phyloP scores from a whole-genome alignment of 1,139 yeast genomes.

The Taphrina wiesneri region DNA sequence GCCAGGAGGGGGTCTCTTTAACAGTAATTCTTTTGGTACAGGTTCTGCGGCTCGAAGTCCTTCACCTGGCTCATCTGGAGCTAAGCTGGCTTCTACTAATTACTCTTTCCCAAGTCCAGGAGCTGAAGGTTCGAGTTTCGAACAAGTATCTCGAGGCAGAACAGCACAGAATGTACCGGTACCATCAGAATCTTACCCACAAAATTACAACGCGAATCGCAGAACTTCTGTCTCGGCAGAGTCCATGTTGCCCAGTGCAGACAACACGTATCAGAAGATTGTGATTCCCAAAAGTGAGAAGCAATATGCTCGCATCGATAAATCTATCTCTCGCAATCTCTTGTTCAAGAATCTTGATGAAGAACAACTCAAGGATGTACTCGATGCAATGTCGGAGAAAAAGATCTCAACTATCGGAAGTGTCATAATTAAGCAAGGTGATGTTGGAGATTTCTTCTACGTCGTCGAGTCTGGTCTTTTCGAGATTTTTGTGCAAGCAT shows the following conservation, averaged over 20 bases:
- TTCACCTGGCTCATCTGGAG: slow-evolving; percentile 50
- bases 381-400: slow-evolving; percentile 78
- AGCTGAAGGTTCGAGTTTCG: slow-evolving; percentile 18
- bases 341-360: slow-evolving; percentile 74
- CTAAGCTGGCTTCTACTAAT: slow-evolving; percentile 10
- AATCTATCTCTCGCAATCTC: slow-evolving; percentile 75
- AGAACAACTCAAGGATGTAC: slow-evolving; percentile 71
- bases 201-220: slow-evolving; percentile 41
- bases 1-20: slow-evolving; percentile 2
- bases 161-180: slow-evolving; percentile 17
- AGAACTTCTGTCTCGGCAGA: slow-evolving; percentile 47
- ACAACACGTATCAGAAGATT: slow-evolving; percentile 34
- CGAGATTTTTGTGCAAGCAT: slow-evolving; percentile 60
- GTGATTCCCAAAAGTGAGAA: slow-evolving; percentile 54
- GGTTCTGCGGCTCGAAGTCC: background rate
- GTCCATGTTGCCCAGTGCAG: slow-evolving; percentile 41
- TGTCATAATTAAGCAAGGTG: slow-evolving; percentile 86
- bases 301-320: slow-evolving; percentile 68
- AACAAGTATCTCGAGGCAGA: slow-evolving; percentile 13
- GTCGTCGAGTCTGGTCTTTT: slow-evolving; percentile 84
- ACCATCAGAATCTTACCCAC: slow-evolving; percentile 37
- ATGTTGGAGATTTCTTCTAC: slow-evolving; percentile 93
- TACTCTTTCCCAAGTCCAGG: slow-evolving; percentile 30
- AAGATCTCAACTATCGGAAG: slow-evolving; percentile 52
- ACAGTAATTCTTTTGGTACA: background rate